These are phyloP conservation scores for Haplosporangium sp. DNA, from an alignment of 371 early-diverging fungal species.

Conservation along the genomic window DNA sequence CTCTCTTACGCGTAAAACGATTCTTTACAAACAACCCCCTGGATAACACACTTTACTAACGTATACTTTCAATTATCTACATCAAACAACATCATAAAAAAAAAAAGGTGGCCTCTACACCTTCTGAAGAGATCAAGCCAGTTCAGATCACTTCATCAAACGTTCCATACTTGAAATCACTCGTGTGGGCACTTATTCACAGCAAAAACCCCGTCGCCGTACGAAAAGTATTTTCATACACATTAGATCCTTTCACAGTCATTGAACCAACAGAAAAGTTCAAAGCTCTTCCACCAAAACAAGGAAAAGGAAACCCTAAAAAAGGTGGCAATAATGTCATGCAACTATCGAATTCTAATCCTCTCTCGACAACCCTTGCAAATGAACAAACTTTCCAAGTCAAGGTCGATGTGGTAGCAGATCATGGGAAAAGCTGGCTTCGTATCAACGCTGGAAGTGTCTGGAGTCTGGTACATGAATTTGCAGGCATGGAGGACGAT, in stretches of 20 bases:
- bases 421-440: slow-evolving; percentile 55
- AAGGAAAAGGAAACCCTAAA: neutral
- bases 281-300: slow-evolving; percentile 16
- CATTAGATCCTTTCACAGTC: slow-evolving; percentile 34
- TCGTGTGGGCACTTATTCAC: slow-evolving; percentile 38
- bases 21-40: no score
- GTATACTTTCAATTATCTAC: neutral
- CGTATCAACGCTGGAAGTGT: slow-evolving; percentile 52
- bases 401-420: slow-evolving; percentile 46
- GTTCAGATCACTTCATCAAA: slow-evolving; percentile 47
- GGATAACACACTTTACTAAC: no score
- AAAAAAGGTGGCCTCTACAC: slow-evolving; percentile 38
- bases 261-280: slow-evolving; percentile 44
- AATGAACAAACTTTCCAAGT: slow-evolving; percentile 34
- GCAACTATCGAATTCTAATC: slow-evolving; percentile 25
- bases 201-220: slow-evolving; percentile 45
- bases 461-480: slow-evolving; percentile 46
- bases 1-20: no score
- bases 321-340: slow-evolving; percentile 6
- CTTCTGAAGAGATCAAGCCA: slow-evolving; percentile 35
- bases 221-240: slow-evolving; percentile 35
- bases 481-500: slow-evolving; percentile 51
- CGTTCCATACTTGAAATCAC: slow-evolving; percentile 40
- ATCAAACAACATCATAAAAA: neutral
- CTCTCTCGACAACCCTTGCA: slow-evolving; percentile 15